phyloP scores from a whole-genome alignment of 768 basidiomycete species.

The Lentinula lateritia region DNA sequence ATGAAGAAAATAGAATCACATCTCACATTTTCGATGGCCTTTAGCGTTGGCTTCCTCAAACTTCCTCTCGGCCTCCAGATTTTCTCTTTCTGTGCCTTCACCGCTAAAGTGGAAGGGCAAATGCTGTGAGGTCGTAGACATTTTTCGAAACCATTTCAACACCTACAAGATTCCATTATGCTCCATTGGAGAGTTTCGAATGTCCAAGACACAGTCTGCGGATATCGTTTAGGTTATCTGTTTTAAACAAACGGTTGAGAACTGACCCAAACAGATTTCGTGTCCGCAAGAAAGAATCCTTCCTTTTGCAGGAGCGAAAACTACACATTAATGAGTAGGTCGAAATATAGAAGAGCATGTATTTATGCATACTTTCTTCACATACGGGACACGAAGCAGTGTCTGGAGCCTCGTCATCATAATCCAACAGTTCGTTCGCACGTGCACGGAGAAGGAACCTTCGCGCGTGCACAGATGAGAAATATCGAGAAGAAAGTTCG shows the following conservation, averaged over 20 bases:
- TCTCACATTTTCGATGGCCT: conserved; percentile 53
- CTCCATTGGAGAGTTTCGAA: conserved; percentile 43
- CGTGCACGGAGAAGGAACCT: conserved; percentile 42
- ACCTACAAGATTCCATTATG: conserved; percentile 61
- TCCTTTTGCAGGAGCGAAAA: conserved; percentile 45
- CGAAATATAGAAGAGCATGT: background rate
- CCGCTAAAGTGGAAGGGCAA: conserved; percentile 31
- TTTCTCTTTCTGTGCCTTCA: conserved; percentile 49
- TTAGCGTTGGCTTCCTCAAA: conserved; percentile 53
- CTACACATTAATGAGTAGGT: conserved; percentile 19
- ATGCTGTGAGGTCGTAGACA: background rate
- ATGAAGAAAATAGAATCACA: conserved; percentile 4
- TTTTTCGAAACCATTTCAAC: background rate
- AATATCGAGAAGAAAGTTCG: background rate
- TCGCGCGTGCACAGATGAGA: conserved; percentile 16
- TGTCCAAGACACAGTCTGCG: conserved; percentile 50
- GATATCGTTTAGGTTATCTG: background rate
- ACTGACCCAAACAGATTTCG: conserved; percentile 55
- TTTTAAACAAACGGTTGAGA: background rate
- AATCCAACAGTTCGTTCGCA: conserved; percentile 35
- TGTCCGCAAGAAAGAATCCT: conserved; percentile 64
- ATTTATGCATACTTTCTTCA: conserved; percentile 31
- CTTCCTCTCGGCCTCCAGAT: conserved; percentile 46
- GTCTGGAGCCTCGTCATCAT: conserved; percentile 38
- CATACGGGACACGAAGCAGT: conserved; percentile 56